These are phyloP conservation scores for Fusarium sp. DNA, from an alignment of 2,329 filamentous ascomycete species.

Conservation along the genomic window DNA sequence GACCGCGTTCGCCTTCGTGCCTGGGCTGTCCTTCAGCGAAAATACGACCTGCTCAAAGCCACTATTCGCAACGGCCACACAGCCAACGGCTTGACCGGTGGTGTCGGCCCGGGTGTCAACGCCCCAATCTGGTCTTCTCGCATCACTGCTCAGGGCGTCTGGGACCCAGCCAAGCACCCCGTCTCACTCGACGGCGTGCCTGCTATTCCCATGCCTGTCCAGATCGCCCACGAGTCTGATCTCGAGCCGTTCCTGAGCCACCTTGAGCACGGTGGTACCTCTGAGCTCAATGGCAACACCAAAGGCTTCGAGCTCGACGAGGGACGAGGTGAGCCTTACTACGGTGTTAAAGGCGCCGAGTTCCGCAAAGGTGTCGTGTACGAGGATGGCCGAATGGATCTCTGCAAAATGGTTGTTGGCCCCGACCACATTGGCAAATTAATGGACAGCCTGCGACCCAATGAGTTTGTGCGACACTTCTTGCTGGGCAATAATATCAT, in stretches of 20 bases:
- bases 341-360: constrained; percentile 51
- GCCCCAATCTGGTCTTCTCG: constrained; percentile 49
- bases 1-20: constrained; percentile 52
- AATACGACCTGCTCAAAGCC: constrained; percentile 49
- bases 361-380: constrained; percentile 58
- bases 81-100: constrained; percentile 44
- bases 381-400: constrained; percentile 64
- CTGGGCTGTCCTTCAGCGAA: constrained; percentile 52
- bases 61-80: constrained; percentile 49
- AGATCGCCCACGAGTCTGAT: constrained; percentile 46
- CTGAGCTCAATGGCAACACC: constrained; percentile 36
- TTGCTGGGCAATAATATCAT: constrained; percentile 67
- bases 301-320: constrained; percentile 48
- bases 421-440: constrained; percentile 62
- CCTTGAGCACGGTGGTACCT: constrained; percentile 48
- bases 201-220: constrained; percentile 52
- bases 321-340: constrained; percentile 53
- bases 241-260: constrained; percentile 51
- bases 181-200: constrained; percentile 48
- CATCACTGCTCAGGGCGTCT: constrained; percentile 50
- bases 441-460: constrained; percentile 61
- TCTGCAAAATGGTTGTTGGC: constrained; percentile 67
- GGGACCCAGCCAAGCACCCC: constrained; percentile 47
- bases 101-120: constrained; percentile 48
- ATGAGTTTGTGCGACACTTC: constrained; percentile 63